Conservation (phyloP, 2,329 filamentous ascomycete genomes). For the Colletotrichum higginsianum region DNA sequence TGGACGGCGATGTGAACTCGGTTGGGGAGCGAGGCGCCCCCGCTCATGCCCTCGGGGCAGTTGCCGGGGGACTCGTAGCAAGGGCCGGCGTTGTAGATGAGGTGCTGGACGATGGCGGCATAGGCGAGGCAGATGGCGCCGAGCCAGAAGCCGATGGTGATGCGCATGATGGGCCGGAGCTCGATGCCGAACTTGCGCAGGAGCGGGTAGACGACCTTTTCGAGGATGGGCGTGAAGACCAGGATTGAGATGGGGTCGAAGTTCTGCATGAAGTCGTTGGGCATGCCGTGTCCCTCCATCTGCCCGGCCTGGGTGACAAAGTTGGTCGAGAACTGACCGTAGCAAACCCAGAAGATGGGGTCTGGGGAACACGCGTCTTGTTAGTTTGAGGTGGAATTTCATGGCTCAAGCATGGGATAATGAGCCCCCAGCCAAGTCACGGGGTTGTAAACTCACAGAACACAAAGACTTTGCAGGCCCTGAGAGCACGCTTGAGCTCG, state of each 20-base stretch:
- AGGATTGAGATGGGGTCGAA: constrained; percentile 79
- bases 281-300: constrained; percentile 75
- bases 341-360: constrained; percentile 78
- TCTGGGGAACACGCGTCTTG: constrained; percentile 46
- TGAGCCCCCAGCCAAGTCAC: too few relatives aligned
- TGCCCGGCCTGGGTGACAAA: constrained; percentile 73
- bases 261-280: constrained; percentile 80
- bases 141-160: constrained; percentile 74
- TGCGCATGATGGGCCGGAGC: constrained; percentile 76
- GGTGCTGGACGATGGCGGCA: constrained; percentile 71
- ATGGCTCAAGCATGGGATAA: too few relatives aligned
- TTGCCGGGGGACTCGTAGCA: constrained; percentile 63
- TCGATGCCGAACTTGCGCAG: constrained; percentile 71
- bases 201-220: constrained; percentile 65
- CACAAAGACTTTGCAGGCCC: constrained; percentile 81
- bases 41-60: constrained; percentile 51
- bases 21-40: constrained; percentile 54
- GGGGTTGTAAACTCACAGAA: constrained; percentile 59
- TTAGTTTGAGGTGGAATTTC: not conserved
- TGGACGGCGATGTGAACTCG: constrained; percentile 69
- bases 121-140: constrained; percentile 69
- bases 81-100: constrained; percentile 69
- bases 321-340: constrained; percentile 78
- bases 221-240: constrained; percentile 70
- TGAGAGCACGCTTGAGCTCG: constrained; percentile 75